Conservation (phyloP, 306 rosid species). For the Cucurbita ficifolia region DNA sequence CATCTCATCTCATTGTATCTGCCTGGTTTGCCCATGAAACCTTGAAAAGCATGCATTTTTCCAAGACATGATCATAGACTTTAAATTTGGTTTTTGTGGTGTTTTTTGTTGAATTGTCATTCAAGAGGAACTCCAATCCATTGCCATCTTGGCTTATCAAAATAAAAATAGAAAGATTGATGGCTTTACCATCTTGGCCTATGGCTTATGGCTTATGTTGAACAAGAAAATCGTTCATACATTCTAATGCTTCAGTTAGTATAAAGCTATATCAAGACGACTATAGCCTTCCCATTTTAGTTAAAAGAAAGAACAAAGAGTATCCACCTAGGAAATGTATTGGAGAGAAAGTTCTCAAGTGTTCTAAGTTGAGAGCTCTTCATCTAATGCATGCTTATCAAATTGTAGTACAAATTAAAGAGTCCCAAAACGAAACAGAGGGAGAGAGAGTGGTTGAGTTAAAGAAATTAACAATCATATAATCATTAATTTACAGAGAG, state of each 20-base stretch:
- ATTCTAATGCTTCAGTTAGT: background rate
- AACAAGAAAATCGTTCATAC: background rate
- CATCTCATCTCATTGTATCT: background rate
- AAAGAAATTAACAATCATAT: background rate
- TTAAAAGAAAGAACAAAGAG: background rate
- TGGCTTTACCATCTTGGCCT: no score
- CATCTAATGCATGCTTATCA: no score
- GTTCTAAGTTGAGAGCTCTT: no score
- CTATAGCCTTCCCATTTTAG: no score
- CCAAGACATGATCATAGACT: background rate
- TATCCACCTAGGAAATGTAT: constrained; percentile 1
- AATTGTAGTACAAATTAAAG: background rate
- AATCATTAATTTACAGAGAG: background rate
- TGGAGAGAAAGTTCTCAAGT: background rate
- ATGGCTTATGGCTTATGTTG: background rate
- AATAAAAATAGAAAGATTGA: background rate
- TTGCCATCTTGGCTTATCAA: background rate
- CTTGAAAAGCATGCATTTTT: background rate
- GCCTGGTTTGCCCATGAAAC: background rate
- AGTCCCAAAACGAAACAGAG: background rate
- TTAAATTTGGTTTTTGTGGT: background rate
- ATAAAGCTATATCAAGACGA: no score
- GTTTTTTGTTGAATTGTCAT: background rate
- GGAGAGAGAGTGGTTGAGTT: background rate
- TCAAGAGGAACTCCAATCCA: background rate